Evolutionary conservation across 352 stramenopile genomes (phyloP).

Genomic region (Pythium graminicola): DNA sequence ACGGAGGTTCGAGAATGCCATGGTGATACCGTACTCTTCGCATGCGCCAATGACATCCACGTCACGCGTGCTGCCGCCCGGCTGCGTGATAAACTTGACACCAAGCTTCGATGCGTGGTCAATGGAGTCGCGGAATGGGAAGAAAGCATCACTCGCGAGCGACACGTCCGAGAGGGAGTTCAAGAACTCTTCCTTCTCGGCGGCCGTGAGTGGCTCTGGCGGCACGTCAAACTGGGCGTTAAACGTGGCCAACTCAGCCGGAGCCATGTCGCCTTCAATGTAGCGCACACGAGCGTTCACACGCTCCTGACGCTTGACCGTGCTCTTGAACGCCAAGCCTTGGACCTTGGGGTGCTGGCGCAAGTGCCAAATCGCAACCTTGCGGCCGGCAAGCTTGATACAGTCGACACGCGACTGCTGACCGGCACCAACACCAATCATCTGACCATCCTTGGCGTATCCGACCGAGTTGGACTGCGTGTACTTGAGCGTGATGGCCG

Average conservation of each 20-base stretch:
- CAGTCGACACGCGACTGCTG: conserved; percentile 99
- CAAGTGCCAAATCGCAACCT: conserved; percentile 97
- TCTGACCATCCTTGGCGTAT: conserved; percentile 98
- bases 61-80: conserved; percentile 81
- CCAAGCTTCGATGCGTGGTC: conserved; percentile 95
- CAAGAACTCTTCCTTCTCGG: conserved; percentile 96
- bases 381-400: conserved; percentile 98
- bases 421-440: conserved; percentile 99
- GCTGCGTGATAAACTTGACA: conserved; percentile 97
- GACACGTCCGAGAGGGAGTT: conserved; percentile 84
- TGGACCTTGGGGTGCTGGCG: conserved; percentile 97
- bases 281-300: conserved; percentile 99
- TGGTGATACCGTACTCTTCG: conserved; percentile 98
- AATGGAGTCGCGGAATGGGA: conserved; percentile 99
- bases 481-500: conserved; percentile 99
- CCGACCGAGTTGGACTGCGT: conserved; percentile 99
- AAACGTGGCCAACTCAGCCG: conserved; percentile 93
- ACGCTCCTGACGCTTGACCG: conserved; percentile 97
- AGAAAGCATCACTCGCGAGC: conserved; percentile 99
- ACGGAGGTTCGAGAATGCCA: conserved; percentile 97
- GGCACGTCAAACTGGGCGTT: conserved; percentile 93
- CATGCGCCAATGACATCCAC: conserved; percentile 92
- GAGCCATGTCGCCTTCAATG: conserved; percentile 98
- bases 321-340: conserved; percentile 94
- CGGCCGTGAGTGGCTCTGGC: conserved; percentile 90